Conservation (phyloP, 2,329 filamentous ascomycete species). For the Aureobasidium pullulans region DNA sequence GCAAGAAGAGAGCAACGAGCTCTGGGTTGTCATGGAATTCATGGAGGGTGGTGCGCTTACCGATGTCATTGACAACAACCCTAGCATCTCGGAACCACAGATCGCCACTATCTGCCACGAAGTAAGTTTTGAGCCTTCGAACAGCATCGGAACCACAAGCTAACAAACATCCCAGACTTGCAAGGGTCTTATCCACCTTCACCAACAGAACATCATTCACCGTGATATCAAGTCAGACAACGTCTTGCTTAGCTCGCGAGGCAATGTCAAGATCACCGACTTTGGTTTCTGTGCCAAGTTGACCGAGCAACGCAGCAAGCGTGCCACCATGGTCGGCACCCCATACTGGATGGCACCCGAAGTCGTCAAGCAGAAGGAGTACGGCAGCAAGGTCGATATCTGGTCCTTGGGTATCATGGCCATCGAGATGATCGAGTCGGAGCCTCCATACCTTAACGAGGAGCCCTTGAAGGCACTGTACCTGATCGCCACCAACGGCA, state of each 20-base stretch:
- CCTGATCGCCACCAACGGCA: constrained; percentile 95
- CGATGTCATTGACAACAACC: constrained; percentile 98
- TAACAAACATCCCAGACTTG: constrained; percentile 61
- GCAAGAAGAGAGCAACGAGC: constrained; percentile 84
- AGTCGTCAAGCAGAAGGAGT: constrained; percentile 98
- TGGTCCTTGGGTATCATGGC: constrained; percentile 99
- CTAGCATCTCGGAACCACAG: constrained; percentile 87
- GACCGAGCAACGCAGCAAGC: constrained; percentile 92
- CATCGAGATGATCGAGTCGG: constrained; percentile 99
- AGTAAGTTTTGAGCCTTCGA: constrained; percentile 47
- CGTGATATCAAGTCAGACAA: constrained; percentile 99
- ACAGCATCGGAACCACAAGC: constrained; percentile 8
- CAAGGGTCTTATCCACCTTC: constrained; percentile 86
- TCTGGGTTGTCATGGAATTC: constrained; percentile 99
- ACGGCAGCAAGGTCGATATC: constrained; percentile 95
- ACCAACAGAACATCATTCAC: constrained; percentile 95
- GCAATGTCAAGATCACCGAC: constrained; percentile 93
- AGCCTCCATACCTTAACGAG: constrained; percentile 96
- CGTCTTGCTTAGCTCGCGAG: constrained; percentile 84
- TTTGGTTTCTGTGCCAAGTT: constrained; percentile 99
- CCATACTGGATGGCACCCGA: constrained; percentile 99
- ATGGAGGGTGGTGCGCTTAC: constrained; percentile 98
- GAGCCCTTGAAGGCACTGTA: constrained; percentile 96
- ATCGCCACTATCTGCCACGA: constrained; percentile 96
- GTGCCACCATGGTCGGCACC: constrained; percentile 97